A percentile compares a stretch with the other conserved stretches of the same genome.
These are phyloP conservation scores for Taphrina wiesneri DNA, from an alignment of 1,139 yeast species.

Conservation along the genomic window DNA sequence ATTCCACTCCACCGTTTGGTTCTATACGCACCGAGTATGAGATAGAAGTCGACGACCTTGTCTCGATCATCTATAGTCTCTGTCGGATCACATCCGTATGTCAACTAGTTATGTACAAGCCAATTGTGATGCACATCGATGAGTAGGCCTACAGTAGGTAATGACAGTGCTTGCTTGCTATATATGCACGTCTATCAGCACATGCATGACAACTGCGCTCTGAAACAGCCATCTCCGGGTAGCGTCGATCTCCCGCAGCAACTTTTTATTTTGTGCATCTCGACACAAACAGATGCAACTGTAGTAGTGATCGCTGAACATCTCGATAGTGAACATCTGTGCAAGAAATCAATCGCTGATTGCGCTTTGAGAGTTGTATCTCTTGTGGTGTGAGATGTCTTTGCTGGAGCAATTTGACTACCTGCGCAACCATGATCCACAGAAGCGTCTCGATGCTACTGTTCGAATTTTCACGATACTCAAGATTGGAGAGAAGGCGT, in stretches of 20 bases:
- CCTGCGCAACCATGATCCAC: slow-evolving; percentile 17
- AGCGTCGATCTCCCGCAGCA: slow-evolving; percentile 11
- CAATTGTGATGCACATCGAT: no score
- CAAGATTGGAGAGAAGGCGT: not conserved
- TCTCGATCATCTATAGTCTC: no score
- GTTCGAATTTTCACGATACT: slow-evolving; percentile 16
- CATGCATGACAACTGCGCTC: not conserved
- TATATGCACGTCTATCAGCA: not conserved
- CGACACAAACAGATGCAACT: not conserved
- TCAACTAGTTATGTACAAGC: no score
- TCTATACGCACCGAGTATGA: no score
- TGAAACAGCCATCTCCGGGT: not conserved
- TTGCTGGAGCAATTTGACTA: slow-evolving; percentile 29
- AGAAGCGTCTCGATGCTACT: slow-evolving; percentile 25
- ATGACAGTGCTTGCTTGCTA: not conserved
- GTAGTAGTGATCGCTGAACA: not conserved
- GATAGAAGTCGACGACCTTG: no score
- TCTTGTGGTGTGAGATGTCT: not conserved
- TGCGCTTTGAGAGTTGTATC: no score
- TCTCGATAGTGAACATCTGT: not conserved
- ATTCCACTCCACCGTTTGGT: no score
- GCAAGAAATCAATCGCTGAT: no score
- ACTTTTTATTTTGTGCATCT: slow-evolving; percentile 3
- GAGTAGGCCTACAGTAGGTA: no score
- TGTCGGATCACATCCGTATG: no score